Evolutionary conservation across 176 grass and related monocot species (phyloP), one percentile per base, ranked within the genome.

Genomic region (Puccinellia tenuiflora): DNA sequence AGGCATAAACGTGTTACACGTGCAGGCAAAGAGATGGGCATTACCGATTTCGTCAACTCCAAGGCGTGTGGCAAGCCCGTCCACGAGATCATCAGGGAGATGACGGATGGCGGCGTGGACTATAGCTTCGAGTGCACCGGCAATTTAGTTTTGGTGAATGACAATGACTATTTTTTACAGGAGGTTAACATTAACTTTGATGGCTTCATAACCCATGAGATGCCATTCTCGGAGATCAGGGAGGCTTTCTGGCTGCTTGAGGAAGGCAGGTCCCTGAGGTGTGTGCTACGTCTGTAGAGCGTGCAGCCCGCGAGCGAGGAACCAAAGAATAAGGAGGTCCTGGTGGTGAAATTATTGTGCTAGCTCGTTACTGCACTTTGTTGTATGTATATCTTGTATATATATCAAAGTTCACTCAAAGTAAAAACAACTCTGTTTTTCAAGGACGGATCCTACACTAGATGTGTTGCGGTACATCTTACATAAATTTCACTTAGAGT

Each of bases 41-140:
- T 98, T 39, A 98, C 89, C 3, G 87, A 95, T 5, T 95, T 98
- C 40, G 6, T 98, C 62, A 75, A 93, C 79, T 73, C 96, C 5
- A 88, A 70, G n/a, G n/a, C n/a, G 3, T 79, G 77, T 31, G 56
- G 31, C 14, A 95, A 92, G 35, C 87, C 87, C 1, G 67, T 84
- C 21, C 87, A 98, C 73, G 85, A 95, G 96, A 68, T 93, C 13
- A 92, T 98, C 81, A 88, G 13, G 69, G 96, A 96, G 63, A 79
- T 96, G 91, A 98, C 96, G 0, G 79, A 80, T 39, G 96, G 93
- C 25, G 93, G 89, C 2, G 96, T 93, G 3, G 96, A 98, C 54
- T 98, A 87, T 68, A 93, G 96, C 31, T 98, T 98, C 73, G 96
- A 98, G 82, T 98, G 96, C 15, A 86, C 87, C 0, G 96, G 96